A percentile compares a stretch with the other conserved stretches of the same genome.
Conservation (phyloP, 148 eudicot species). For the Drosera capensis region DNA sequence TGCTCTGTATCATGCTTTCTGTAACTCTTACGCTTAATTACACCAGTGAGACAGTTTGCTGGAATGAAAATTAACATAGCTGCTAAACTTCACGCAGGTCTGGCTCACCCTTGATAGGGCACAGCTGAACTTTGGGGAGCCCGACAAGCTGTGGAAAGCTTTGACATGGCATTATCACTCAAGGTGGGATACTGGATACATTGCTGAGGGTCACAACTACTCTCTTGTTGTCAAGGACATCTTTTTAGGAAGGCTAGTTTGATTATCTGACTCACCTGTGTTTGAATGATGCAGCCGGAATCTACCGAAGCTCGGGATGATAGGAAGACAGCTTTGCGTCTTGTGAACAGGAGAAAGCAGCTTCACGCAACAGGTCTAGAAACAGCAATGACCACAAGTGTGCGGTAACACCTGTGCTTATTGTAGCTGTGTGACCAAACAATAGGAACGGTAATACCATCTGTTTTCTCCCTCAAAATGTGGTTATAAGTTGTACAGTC, state of each 20-base stretch:
- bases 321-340: constrained; percentile 40
- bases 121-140: constrained; percentile 86
- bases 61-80: too few relatives aligned
- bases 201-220: neutral
- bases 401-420: too few relatives aligned
- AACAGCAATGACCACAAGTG: constrained; percentile 14
- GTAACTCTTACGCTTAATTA: too few relatives aligned
- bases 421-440: too few relatives aligned
- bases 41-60: too few relatives aligned
- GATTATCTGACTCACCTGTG: neutral
- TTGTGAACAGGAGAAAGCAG: constrained; percentile 59
- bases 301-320: constrained; percentile 43
- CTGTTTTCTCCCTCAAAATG: too few relatives aligned
- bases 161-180: constrained; percentile 61
- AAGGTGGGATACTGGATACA: constrained; percentile 25
- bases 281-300: constrained; percentile 51
- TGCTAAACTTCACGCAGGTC: constrained; percentile 34
- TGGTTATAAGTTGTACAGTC: too few relatives aligned
- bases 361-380: constrained; percentile 49
- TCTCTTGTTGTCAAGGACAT: neutral
- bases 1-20: too few relatives aligned
- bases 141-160: constrained; percentile 67
- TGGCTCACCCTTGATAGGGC: constrained; percentile 88
- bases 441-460: too few relatives aligned
- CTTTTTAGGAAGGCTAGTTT: neutral